Percentiles rank a stretch among this genome's conserved stretches.
These are phyloP conservation scores for Boletus mariae DNA, from an alignment of 1,284 basidiomycete genomes.

Conservation along the genomic window DNA sequence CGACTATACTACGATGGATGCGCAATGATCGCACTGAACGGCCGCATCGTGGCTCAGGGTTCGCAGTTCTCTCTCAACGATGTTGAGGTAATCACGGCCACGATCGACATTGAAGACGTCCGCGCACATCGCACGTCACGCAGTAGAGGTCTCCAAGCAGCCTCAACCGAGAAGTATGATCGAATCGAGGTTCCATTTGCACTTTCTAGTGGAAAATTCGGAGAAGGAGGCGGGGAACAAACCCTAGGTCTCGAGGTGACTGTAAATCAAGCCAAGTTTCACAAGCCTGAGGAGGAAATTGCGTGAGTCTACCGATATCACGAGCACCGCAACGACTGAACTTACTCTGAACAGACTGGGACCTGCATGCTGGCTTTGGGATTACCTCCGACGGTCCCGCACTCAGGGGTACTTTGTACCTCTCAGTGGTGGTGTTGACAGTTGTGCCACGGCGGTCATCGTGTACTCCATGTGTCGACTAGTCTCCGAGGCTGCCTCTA, in stretches of 20 bases:
- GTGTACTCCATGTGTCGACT: conserved; percentile 95
- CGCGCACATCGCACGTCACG: conserved; percentile 80
- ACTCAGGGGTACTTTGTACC: conserved; percentile 97
- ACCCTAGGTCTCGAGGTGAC: conserved; percentile 46
- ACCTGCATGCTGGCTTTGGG: conserved; percentile 99
- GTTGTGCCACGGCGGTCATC: conserved; percentile 93
- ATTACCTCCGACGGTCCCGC: conserved; percentile 91
- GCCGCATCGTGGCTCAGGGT: conserved; percentile 89
- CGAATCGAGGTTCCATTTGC: conserved; percentile 78
- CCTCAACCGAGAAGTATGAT: conserved; percentile 67
- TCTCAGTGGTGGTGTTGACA: conserved; percentile 96
- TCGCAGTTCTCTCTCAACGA: conserved; percentile 95
- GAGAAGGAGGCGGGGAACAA: conserved; percentile 48
- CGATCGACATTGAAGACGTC: conserved; percentile 93
- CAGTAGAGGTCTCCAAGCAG: conserved; percentile 89
- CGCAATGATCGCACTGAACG: conserved; percentile 94
- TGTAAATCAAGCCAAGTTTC: conserved; percentile 66
- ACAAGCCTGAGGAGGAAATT: conserved; percentile 94
- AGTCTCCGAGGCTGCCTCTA: conserved; percentile 70
- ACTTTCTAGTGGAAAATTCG: conserved; percentile 70
- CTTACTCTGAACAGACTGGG: conserved; percentile 62
- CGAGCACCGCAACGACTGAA: neutral
- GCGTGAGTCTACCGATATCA: conserved; percentile 56
- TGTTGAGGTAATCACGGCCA: conserved; percentile 94
- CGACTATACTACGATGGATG: conserved; percentile 97